A percentile compares a stretch with the other conserved stretches of the same genome.
Conservation (phyloP, 768 basidiomycete genomes). For the Mycena polygramma region DNA sequence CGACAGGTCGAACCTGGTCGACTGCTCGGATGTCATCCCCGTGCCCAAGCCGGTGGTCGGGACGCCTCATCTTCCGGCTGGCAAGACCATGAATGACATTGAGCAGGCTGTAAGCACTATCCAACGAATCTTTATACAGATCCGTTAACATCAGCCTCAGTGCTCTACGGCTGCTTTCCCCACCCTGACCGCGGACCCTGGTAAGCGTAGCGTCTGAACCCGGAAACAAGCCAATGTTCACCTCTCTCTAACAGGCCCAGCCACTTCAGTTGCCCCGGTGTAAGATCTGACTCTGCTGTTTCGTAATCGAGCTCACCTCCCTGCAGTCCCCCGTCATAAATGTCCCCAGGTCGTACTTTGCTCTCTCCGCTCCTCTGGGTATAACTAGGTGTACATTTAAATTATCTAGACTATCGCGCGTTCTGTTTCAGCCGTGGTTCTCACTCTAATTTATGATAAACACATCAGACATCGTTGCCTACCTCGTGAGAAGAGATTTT, state of each 20-base stretch:
- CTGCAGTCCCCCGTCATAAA: background rate
- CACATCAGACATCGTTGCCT: too few species aligned
- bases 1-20: constrained; percentile 42
- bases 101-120: constrained; percentile 40
- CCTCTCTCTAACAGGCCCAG: constrained; percentile 14
- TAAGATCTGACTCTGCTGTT: constrained; percentile 24
- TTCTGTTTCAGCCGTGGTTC: background rate
- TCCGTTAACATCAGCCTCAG: constrained; percentile 1
- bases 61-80: constrained; percentile 42
- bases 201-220: constrained; percentile 11
- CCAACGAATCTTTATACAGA: background rate
- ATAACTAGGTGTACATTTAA: too few species aligned
- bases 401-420: background rate
- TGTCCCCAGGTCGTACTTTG: too few species aligned
- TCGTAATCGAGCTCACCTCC: background rate
- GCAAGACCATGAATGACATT: constrained; percentile 39
- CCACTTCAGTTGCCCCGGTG: constrained; percentile 39
- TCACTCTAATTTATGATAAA: too few species aligned
- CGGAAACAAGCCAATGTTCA: background rate
- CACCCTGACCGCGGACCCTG: constrained; percentile 38
- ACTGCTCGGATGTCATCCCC: constrained; percentile 55
- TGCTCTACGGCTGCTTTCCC: constrained; percentile 40
- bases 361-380: background rate
- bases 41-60: constrained; percentile 33
- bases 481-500: too few species aligned